A percentile compares a stretch with the other conserved stretches of the same genome.
phyloP scores from a whole-genome alignment of 106 monocot species.

The Ottelia alismoides region DNA sequence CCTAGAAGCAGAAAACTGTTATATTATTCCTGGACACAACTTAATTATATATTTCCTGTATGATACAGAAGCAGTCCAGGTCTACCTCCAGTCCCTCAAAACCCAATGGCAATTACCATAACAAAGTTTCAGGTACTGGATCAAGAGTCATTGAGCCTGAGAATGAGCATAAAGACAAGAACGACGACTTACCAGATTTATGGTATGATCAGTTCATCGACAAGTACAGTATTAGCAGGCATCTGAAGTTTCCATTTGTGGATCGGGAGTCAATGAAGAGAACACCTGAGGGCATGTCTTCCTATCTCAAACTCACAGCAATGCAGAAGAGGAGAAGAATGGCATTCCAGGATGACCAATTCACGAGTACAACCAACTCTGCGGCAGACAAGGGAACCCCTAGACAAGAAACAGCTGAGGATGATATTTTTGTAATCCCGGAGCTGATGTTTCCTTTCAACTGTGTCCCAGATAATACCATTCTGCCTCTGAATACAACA shows the following conservation, averaged over 20 bases:
- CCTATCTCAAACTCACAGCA: conserved; percentile 36
- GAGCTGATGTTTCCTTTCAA: conserved; percentile 82
- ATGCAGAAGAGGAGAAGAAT: conserved; percentile 53
- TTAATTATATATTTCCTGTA: too few relatives aligned
- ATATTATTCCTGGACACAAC: too few relatives aligned
- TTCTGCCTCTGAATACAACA: conserved; percentile 21
- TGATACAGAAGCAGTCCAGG: too few relatives aligned
- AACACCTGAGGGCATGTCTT: conserved; percentile 81
- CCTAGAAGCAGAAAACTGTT: too few relatives aligned
- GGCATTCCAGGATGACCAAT: conserved; percentile 24
- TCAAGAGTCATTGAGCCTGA: conserved; percentile 26
- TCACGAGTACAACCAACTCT: not conserved
- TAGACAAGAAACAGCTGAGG: conserved; percentile 24
- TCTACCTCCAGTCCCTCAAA: conserved; percentile 25
- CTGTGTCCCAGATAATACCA: conserved; percentile 70
- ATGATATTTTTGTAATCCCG: conserved; percentile 51
- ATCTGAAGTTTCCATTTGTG: conserved; percentile 27
- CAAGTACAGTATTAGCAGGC: conserved; percentile 29
- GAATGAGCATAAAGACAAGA: conserved; percentile 33
- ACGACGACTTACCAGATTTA: conserved; percentile 47
- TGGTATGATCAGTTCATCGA: conserved; percentile 66
- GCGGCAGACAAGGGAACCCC: conserved; percentile 26
- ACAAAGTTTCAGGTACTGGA: conserved; percentile 17
- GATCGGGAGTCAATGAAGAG: conserved; percentile 59
- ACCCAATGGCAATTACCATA: conserved; percentile 18